Evolutionary conservation across 768 basidiomycete species (phyloP).

Genomic region (Leccinum arenicola): DNA sequence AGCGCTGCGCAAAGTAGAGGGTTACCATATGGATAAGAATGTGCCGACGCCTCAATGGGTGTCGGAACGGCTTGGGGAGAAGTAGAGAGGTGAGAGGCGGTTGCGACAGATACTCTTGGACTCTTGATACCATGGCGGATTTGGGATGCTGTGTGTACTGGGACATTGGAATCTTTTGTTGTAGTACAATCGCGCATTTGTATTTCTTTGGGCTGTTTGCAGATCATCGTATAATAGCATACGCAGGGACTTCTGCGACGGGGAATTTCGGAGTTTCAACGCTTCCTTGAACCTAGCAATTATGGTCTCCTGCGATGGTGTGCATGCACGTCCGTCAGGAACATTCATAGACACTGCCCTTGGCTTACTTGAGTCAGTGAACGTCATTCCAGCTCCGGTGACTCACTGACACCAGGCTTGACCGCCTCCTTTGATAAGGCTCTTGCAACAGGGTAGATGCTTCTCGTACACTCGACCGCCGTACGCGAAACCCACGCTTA

Average conservation of each 20-base stretch:
- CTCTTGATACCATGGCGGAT: constrained; percentile 23
- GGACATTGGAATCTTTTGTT: constrained; percentile 18
- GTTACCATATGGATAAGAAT: constrained; percentile 29
- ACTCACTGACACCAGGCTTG: constrained; percentile 17
- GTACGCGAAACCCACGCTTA: constrained; percentile 12
- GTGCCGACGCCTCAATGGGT: constrained; percentile 30
- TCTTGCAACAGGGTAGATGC: neutral
- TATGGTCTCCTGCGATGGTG: constrained; percentile 6
- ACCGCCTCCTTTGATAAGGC: constrained; percentile 8
- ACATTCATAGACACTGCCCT: constrained; percentile 3
- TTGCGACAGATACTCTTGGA: constrained; percentile 10
- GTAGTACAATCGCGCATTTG: constrained; percentile 19
- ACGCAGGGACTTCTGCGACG: constrained; percentile 6
- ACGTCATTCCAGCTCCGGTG: constrained; percentile 15
- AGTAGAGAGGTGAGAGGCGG: constrained; percentile 15
- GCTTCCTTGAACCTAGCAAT: constrained; percentile 18
- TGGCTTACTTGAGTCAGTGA: constrained; percentile 1
- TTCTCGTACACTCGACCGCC: neutral
- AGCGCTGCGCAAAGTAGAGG: constrained; percentile 28
- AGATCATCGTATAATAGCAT: constrained; percentile 14
- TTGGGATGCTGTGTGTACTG: constrained; percentile 15
- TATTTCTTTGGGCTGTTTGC: constrained; percentile 19
- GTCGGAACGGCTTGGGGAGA: constrained; percentile 25
- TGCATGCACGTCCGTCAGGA: constrained; percentile 3
- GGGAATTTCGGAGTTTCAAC: constrained; percentile 15